These are phyloP conservation scores for Lipomyces mesembrius DNA, from an alignment of 805 yeast species.

Conservation along the genomic window DNA sequence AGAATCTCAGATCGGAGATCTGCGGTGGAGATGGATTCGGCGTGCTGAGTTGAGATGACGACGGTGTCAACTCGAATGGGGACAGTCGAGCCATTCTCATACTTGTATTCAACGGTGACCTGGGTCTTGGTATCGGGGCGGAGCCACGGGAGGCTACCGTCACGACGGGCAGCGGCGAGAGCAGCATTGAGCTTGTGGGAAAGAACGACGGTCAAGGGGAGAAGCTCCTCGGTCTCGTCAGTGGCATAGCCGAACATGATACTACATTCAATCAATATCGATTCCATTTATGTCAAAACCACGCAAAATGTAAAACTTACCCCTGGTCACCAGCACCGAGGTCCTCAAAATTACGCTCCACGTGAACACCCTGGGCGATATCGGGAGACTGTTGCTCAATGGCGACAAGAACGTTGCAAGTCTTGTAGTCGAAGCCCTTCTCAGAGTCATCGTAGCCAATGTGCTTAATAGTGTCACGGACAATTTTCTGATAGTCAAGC, in stretches of 20 bases:
- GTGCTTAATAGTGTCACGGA: constrained; percentile 97
- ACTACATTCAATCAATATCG: constrained; percentile 50
- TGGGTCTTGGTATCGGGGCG: constrained; percentile 99
- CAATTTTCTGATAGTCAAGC: constrained; percentile 94
- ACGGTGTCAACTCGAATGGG: constrained; percentile 97
- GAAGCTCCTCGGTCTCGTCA: constrained; percentile 96
- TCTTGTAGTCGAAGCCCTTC: constrained; percentile 98
- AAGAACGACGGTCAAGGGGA: constrained; percentile 91
- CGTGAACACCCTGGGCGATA: constrained; percentile 98
- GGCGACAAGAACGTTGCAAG: constrained; percentile 98
- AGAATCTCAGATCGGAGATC: constrained; percentile 80
- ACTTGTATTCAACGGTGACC: constrained; percentile 95
- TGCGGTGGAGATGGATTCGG: constrained; percentile 92
- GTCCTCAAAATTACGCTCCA: constrained; percentile 91
- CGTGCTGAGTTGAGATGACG: constrained; percentile 97
- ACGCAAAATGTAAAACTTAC: constrained; percentile 4
- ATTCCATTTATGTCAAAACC: background rate
- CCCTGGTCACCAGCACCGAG: constrained; percentile 99
- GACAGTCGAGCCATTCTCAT: constrained; percentile 92
- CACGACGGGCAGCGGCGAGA: constrained; percentile 96
- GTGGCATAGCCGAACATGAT: constrained; percentile 99
- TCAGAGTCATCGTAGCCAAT: constrained; percentile 96
- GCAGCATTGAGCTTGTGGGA: constrained; percentile 97
- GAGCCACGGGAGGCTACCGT: constrained; percentile 92
- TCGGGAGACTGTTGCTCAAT: constrained; percentile 99